Percentiles rank a stretch among this genome's conserved stretches.
Conservation (phyloP, 2,329 filamentous ascomycete species). For the Dactylellina drechsleri region DNA sequence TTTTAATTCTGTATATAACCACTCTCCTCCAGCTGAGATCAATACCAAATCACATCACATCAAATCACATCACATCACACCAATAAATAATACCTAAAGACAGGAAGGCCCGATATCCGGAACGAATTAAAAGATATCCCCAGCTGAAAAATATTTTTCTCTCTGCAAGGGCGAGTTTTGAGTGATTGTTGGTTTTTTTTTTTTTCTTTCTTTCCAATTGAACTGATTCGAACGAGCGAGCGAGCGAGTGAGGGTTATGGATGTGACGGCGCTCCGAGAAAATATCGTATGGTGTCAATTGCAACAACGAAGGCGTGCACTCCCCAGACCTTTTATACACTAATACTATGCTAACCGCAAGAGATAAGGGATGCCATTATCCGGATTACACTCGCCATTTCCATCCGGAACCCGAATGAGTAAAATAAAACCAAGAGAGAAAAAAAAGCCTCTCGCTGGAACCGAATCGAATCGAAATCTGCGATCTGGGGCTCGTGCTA, state of each 20-base stretch:
- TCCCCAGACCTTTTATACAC: background rate
- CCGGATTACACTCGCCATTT: conserved; percentile 25
- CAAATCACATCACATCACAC: no score
- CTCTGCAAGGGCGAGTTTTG: conserved; percentile 3
- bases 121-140: background rate
- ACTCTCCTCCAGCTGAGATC: background rate
- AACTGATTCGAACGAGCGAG: no score
- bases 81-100: background rate
- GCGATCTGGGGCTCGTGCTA: no score
- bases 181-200: background rate
- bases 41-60: no score
- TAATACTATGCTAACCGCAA: background rate
- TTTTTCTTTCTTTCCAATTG: no score
- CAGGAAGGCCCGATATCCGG: background rate
- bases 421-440: no score
- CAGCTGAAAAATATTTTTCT: background rate
- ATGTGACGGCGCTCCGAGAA: conserved; percentile 3
- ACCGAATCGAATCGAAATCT: no score
- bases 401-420: no score
- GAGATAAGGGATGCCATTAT: conserved; percentile 13
- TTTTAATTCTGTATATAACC: conserved; percentile 2
- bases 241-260: no score
- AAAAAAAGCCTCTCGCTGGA: no score
- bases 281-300: conserved; percentile 23
- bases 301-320: conserved; percentile 17